Conservation (phyloP, 2,329 filamentous ascomycete species). For the Meredithiella fracta region DNA sequence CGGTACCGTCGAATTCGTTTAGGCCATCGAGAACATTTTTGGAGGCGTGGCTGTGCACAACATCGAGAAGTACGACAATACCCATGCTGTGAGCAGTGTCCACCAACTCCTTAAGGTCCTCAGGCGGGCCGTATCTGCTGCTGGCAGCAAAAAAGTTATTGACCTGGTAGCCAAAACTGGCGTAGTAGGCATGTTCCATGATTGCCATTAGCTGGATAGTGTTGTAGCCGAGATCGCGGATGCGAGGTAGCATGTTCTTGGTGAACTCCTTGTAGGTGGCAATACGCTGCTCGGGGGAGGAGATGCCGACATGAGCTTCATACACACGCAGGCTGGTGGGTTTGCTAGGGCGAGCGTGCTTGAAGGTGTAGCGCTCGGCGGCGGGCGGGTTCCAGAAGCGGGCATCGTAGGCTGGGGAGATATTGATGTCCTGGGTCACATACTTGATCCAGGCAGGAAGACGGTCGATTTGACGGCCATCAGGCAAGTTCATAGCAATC, state of each 20-base stretch:
- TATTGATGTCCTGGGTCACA: constrained; percentile 77
- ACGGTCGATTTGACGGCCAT: constrained; percentile 67
- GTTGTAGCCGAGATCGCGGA: constrained; percentile 84
- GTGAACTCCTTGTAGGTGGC: constrained; percentile 98
- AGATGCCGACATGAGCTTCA: constrained; percentile 97
- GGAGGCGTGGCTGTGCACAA: constrained; percentile 94
- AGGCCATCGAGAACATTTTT: constrained; percentile 93
- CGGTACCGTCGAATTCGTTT: constrained; percentile 89
- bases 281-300: constrained; percentile 73
- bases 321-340: constrained; percentile 81
- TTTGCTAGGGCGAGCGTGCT: constrained; percentile 66
- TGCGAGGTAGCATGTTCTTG: constrained; percentile 74
- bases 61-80: constrained; percentile 78
- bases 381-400: constrained; percentile 90
- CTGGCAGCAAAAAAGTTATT: constrained; percentile 98
- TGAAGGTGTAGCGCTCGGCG: constrained; percentile 64
- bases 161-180: constrained; percentile 95
- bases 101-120: constrained; percentile 91
- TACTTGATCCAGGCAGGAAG: constrained; percentile 95
- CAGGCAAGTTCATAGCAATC: constrained; percentile 71
- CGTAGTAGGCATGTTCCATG: constrained; percentile 99
- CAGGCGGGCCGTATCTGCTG: constrained; percentile 82
- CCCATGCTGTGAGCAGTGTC: constrained; percentile 88
- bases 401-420: constrained; percentile 87
- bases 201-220: constrained; percentile 97